Evolutionary conservation across 1,284 basidiomycete genomes (phyloP).

Genomic region (Ceratobasidium sp.): DNA sequence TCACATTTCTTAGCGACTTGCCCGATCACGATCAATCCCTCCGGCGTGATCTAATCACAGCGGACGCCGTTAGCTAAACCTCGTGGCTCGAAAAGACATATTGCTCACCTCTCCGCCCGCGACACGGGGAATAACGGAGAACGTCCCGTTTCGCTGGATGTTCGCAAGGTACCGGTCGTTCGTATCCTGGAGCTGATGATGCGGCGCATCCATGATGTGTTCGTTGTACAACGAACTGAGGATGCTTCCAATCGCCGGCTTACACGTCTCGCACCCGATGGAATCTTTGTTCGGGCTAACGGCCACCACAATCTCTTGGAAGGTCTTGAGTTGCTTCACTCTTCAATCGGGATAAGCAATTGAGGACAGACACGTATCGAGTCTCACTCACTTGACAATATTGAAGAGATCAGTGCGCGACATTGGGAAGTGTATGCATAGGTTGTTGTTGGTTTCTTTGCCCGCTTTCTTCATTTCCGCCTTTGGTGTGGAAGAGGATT

Average conservation of each 20-base stretch:
- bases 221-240: slow-evolving; percentile 79
- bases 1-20: slow-evolving; percentile 77
- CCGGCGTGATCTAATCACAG: slow-evolving; percentile 68
- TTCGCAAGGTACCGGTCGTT: slow-evolving; percentile 70
- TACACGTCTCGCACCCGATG: slow-evolving; percentile 81
- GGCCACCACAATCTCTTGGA: slow-evolving; percentile 68
- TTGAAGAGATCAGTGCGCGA: slow-evolving; percentile 77
- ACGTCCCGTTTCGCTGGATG: slow-evolving; percentile 81
- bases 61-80: background rate
- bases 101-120: slow-evolving; percentile 69
- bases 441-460: slow-evolving; percentile 69
- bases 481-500: slow-evolving; percentile 54
- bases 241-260: slow-evolving; percentile 77
- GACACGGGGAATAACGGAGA: slow-evolving; percentile 80
- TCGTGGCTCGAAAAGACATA: background rate
- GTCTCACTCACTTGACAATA: slow-evolving; percentile 66
- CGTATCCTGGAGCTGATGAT: slow-evolving; percentile 80
- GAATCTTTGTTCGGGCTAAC: slow-evolving; percentile 66
- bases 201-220: slow-evolving; percentile 73
- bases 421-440: slow-evolving; percentile 80
- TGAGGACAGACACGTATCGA: background rate
- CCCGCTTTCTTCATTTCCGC: slow-evolving; percentile 80
- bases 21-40: slow-evolving; percentile 77
- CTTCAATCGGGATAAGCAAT: slow-evolving; percentile 51
- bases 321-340: slow-evolving; percentile 73